Evolutionary conservation across 257 asterid genomes (phyloP).

Genomic region (Echium plantagineum): DNA sequence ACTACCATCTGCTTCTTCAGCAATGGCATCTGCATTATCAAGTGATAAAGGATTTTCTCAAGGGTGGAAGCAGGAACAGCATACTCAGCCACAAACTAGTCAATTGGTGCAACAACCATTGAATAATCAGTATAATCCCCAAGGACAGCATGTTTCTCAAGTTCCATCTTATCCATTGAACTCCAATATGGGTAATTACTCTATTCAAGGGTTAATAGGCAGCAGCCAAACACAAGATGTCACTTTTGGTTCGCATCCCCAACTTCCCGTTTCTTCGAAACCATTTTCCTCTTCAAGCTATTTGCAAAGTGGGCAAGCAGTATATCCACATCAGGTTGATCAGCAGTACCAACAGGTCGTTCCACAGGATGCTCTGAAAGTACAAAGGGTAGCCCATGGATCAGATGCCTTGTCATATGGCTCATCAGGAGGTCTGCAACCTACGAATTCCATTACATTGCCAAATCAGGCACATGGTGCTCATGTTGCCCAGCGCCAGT

Average conservation of each 20-base stretch:
- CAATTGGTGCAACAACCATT: conserved; percentile 38
- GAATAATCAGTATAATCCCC: conserved; percentile 37
- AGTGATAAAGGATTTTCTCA: conserved; percentile 29
- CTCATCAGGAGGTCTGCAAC: conserved; percentile 42
- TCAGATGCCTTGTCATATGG: conserved; percentile 42
- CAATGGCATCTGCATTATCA: conserved; percentile 25
- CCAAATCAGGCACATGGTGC: conserved; percentile 37
- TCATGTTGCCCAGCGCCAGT: conserved; percentile 34
- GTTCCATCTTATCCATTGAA: conserved; percentile 32
- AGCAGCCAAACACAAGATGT: conserved; percentile 37
- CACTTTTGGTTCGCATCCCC: conserved; percentile 26
- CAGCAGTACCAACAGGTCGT: conserved; percentile 44
- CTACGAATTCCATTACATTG: conserved; percentile 31
- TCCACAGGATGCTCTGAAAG: conserved; percentile 29
- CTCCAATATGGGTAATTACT: conserved; percentile 25
- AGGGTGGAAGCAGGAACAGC: conserved; percentile 45
- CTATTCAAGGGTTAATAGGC: conserved; percentile 29
- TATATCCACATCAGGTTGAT: conserved; percentile 29
- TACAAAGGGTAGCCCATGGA: conserved; percentile 36
- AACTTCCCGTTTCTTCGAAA: conserved; percentile 29
- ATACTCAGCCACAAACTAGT: conserved; percentile 26
- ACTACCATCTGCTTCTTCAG: conserved; percentile 22
- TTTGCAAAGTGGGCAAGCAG: conserved; percentile 34
- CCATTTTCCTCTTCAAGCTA: conserved; percentile 28
- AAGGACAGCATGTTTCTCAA: conserved; percentile 33